Percentiles rank a stretch among this genome's conserved stretches.
Evolutionary conservation across 768 basidiomycete species (phyloP).

Genomic region (Coprinellus micaceus): DNA sequence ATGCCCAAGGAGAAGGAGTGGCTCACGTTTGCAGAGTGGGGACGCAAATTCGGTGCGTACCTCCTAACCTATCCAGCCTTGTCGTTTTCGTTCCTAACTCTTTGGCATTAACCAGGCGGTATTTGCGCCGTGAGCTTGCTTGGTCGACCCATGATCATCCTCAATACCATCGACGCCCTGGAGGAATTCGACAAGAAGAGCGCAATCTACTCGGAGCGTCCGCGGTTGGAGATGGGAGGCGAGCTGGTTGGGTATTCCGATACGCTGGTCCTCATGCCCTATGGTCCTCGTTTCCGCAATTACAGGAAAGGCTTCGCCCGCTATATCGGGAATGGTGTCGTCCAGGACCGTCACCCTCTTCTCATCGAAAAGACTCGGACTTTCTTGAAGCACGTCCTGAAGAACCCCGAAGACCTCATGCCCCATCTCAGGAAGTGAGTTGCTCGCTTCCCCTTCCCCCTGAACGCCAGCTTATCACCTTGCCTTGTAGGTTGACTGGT

Average conservation of each 20-base stretch:
- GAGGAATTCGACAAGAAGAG: constrained; percentile 47
- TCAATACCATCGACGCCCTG: constrained; percentile 42
- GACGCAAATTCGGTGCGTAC: constrained; percentile 45
- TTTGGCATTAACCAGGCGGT: no score
- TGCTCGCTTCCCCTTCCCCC: no score
- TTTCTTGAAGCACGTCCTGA: constrained; percentile 35
- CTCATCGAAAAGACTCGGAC: constrained; percentile 32
- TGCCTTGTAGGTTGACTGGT: constrained; percentile 40
- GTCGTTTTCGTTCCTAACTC: no score
- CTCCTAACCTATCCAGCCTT: not conserved
- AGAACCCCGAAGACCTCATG: constrained; percentile 27
- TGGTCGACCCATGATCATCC: constrained; percentile 44
- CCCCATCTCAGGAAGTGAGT: constrained; percentile 41
- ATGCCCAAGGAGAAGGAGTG: constrained; percentile 44
- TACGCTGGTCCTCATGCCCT: constrained; percentile 42
- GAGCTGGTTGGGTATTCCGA: constrained; percentile 47
- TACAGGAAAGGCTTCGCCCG: constrained; percentile 44
- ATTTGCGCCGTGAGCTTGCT: constrained; percentile 38
- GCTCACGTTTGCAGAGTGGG: constrained; percentile 49
- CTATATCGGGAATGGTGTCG: constrained; percentile 33
- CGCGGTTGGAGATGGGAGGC: constrained; percentile 47
- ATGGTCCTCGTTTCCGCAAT: constrained; percentile 40
- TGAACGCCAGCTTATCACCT: no score
- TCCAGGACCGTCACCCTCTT: constrained; percentile 29
- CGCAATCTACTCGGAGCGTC: constrained; percentile 46